Conservation (phyloP, 805 yeast genomes). For the Debaryomyces prosopidis region DNA sequence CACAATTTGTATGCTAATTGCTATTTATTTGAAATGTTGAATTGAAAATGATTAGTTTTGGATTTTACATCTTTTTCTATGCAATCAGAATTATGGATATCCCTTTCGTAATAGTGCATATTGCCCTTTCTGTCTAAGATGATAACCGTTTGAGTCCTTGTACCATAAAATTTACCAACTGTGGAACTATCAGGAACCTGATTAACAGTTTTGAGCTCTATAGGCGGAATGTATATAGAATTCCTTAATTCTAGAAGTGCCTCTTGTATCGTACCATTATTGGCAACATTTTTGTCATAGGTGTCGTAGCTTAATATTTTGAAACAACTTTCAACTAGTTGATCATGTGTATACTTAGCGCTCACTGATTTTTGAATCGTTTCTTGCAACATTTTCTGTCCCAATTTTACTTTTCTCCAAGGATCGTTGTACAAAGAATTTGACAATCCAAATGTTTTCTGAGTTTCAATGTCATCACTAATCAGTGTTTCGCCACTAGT, state of each 20-base stretch:
- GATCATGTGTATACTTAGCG: conserved; percentile 26
- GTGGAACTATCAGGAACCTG: conserved; percentile 12
- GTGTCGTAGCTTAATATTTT: conserved; percentile 49
- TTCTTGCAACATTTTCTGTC: conserved; percentile 31
- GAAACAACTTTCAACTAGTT: conserved; percentile 53
- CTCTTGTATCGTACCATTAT: conserved; percentile 13
- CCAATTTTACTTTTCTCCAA: conserved; percentile 73
- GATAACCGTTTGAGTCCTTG: conserved; percentile 82
- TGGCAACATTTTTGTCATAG: conserved; percentile 23
- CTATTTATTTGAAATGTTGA: conserved; percentile 11
- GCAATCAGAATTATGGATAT: conserved; percentile 52
- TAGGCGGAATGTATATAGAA: conserved; percentile 74
- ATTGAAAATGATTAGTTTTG: conserved; percentile 13
- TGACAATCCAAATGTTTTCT: conserved; percentile 57
- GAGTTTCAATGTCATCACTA: conserved; percentile 19
- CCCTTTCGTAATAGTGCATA: conserved; percentile 62
- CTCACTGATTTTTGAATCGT: conserved; percentile 18
- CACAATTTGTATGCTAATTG: conserved; percentile 2
- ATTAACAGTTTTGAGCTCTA: conserved; percentile 27
- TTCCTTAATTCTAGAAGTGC: conserved; percentile 46
- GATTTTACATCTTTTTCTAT: conserved; percentile 5
- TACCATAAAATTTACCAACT: conserved; percentile 70
- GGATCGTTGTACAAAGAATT: conserved; percentile 66
- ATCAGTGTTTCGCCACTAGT: conserved; percentile 6
- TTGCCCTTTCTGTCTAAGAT: conserved; percentile 52